Evolutionary conservation across 805 yeast genomes (phyloP), one percentile per base, ranked within the genome.

Genomic region (Clavispora carvajalis): DNA sequence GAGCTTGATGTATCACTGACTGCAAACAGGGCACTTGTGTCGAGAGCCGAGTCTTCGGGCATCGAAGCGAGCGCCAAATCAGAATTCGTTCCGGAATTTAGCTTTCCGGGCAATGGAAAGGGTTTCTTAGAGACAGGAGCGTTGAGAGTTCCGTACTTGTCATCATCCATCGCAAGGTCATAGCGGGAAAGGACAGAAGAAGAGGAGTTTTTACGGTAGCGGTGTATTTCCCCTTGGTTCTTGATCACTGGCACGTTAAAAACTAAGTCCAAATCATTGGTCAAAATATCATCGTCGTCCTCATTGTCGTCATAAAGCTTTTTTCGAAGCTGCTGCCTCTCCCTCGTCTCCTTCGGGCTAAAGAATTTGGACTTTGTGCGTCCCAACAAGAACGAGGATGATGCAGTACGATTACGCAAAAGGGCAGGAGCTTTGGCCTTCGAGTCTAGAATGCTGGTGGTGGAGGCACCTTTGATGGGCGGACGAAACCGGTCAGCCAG

Each of bases 231-330:
- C 29, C 60, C 59, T 42, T 62, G 63, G 42, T 59, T 62, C 38
- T 58, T 58, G 17, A 69, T 62, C 9, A 69, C 61, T 1, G 74
- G 74, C 15, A 69, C 74, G 44, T 69, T 69, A 47, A 69, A 69
- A 10, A 67, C 68, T 36, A 68, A 52, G 38, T 65, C 69, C 37
- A 67, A 46, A 45, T 67, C 73, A 43, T 62, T 60, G 10, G 59
- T 45, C 22, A 65, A 46, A 21, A 67, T 60, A 25, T 63, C 69
- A 37, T 67, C 73, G 38, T 67, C 73, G 45, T 60, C 58, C 35
- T 65, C 67, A 46, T 64, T 58, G 15, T 68, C 73, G 38, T 69
- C 74, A 43, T 67, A 69, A 24, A 52, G 52, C 46, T 69, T 62
- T 47, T 67, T 68, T 10, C 71, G 55, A 17, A 60, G 48, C 39